Base-by-base conservation (phyloP, 148 eudicot genomes). In the Pouteria glomerata region DNA sequence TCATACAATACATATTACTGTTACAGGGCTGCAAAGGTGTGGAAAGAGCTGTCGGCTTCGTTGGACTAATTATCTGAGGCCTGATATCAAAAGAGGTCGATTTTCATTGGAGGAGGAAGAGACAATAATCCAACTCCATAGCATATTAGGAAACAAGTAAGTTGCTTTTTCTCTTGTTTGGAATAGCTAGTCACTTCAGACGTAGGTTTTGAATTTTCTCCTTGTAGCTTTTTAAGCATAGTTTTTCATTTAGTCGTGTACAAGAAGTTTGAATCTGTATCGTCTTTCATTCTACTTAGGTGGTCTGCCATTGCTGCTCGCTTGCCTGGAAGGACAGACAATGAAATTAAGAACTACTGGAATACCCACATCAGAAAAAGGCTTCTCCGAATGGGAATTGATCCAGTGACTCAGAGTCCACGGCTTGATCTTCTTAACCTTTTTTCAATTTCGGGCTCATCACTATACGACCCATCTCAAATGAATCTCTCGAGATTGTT, bases 221-320 rank as follows among this genome's bases (percentile, higher is more conserved):
- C 19, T 51, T 51, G 7, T 51, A 7, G 19, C 18, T 51, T 11
- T 7, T 19, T 23, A 6, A 6, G 18, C 30, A 55, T 6, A 4
- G 8, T 1, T 24, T n/a, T n/a, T n/a, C n/a, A n/a, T n/a, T n/a
- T n/a, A n/a, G n/a, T n/a, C n/a, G n/a, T n/a, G n/a, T n/a, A n/a
- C n/a, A n/a, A 1, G 3, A 23, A 8, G 58, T 26, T 48, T 11
- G 57, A 50, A 18, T 66, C 30, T 47, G 57, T 18, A 27, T 42
- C 6, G 27, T 13, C 18, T 44, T 45, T 47, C 19, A 16, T 27
- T 29, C 3, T 2, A 23, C 39, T 10, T 50, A 95, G 99, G 84
- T 95, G 99, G 99, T 95, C 99, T 18, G 84, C 92, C 13, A 95
- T 95, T 73, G 99, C 99, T 62, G 88, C 92, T 69, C 90, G 90